Evolutionary conservation across 441 rosid species (phyloP), one percentile per base, ranked within the genome.

Genomic region (Mallotus japonicus): DNA sequence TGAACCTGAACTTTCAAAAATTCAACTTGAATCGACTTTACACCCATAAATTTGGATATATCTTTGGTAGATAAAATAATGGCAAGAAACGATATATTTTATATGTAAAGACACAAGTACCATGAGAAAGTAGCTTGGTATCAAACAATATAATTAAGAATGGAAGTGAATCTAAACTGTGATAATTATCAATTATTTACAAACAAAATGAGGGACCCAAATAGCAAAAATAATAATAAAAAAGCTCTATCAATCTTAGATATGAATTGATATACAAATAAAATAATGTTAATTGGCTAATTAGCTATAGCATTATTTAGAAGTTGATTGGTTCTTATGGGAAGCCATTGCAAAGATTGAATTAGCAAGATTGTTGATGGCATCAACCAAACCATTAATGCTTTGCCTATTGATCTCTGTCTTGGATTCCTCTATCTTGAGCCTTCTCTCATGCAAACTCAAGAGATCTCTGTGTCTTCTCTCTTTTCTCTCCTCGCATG

Each of bases 281-380:
- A 5, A 51, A 2, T 1, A 17, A 10, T 0, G 12, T 50, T 40
- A 63, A n/a, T 34, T 59, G 47, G 47, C 47, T 44, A 44, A 44
- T 24, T 24, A 24, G 46, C 46, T 3, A 8, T 42, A 42, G 8
- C 47, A 44, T 74, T 60, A 87, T 69, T 74, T 76, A 24, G 84
- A 79, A 80, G 83, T 72, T 66, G 85, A 71, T 65, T 83, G 85
- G 76, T 84, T 83, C 81, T 80, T 85, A 62, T 79, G 83, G 77
- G 97, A 87, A 62, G 95, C 97, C 60, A 93, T 76, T 72, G 95
- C 79, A 46, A 85, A 79, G 79, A 93, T 90, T 9, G 97, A 91
- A 76, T 82, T 87, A 74, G 97, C 94, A 24, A 93, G 93, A 71
- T 86, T 90, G 82, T 93, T 91, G 86, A 93, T 87, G 80, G 97